A percentile compares a stretch with the other conserved stretches of the same genome.
These are phyloP conservation scores for Erythrophleum fordii DNA, from an alignment of 306 rosid species.

Conservation along the genomic window DNA sequence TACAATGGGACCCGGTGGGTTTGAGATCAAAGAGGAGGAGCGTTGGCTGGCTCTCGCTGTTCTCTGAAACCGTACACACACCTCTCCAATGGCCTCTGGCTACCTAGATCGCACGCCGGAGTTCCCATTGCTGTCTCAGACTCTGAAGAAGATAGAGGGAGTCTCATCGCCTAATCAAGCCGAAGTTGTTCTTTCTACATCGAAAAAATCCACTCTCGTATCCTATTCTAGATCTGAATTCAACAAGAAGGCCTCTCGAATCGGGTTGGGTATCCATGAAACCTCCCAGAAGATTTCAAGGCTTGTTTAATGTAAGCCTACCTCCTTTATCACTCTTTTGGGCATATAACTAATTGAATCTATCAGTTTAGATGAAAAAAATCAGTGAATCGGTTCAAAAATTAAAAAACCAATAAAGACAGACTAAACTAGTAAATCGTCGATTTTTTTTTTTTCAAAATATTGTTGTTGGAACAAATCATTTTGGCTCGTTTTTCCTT, in stretches of 20 bases:
- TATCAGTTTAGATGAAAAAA: no score
- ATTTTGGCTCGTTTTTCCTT: no score
- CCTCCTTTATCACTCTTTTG: background rate
- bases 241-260: constrained; percentile 81
- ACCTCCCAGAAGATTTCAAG: constrained; percentile 74
- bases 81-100: constrained; percentile 60
- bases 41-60: background rate
- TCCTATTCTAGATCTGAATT: constrained; percentile 70
- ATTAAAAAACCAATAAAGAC: no score
- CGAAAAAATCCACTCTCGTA: constrained; percentile 29
- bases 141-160: constrained; percentile 74
- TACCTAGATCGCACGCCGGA: constrained; percentile 69
- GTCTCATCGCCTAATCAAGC: constrained; percentile 43
- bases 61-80: background rate
- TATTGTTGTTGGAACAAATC: no score
- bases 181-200: constrained; percentile 49
- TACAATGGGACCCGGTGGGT: background rate
- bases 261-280: constrained; percentile 65
- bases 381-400: no score
- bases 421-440: no score
- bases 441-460: no score
- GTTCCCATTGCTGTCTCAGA: constrained; percentile 73
- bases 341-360: no score
- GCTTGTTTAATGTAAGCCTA: constrained; percentile 65
- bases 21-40: background rate